Evolutionary conservation across 805 yeast genomes (phyloP).

Genomic region (Hanseniaspora meyeri): DNA sequence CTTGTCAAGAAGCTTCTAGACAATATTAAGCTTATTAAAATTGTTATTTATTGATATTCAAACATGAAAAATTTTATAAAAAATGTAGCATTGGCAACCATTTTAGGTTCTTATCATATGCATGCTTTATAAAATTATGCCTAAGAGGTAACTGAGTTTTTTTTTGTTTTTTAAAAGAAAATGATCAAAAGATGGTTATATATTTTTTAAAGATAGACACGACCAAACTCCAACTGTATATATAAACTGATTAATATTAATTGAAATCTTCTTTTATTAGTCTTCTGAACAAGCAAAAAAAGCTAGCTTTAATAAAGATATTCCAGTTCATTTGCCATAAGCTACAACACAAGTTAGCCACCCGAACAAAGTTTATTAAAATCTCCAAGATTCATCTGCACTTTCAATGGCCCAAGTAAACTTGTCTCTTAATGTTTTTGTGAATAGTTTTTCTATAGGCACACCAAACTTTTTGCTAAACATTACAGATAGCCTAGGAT

Average conservation of each 20-base stretch:
- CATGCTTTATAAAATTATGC: too few relatives aligned
- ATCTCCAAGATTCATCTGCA: constrained; percentile 77
- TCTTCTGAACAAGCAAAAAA: background rate
- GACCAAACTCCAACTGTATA: background rate
- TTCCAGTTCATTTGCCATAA: too few relatives aligned
- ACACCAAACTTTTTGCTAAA: constrained; percentile 76
- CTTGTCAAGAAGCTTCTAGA: constrained; percentile 88
- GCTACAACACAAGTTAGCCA: background rate
- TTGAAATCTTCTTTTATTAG: background rate
- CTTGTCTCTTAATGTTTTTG: constrained; percentile 83
- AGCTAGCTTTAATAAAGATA: too few relatives aligned
- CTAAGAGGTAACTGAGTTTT: too few relatives aligned
- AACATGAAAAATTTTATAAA: background rate
- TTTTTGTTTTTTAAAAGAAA: background rate
- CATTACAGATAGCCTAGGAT: constrained; percentile 81
- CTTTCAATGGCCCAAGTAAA: constrained; percentile 93
- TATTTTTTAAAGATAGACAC: background rate
- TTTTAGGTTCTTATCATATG: too few relatives aligned
- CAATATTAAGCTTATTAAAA: constrained; percentile 40
- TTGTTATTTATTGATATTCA: background rate
- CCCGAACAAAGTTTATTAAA: constrained; percentile 29
- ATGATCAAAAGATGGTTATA: background rate
- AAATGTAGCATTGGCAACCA: background rate
- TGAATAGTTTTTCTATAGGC: constrained; percentile 83
- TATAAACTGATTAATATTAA: background rate